Evolutionary conservation across 768 basidiomycete genomes (phyloP), one percentile per base, ranked within the genome.

Genomic region (Xanthoconium stramineum): DNA sequence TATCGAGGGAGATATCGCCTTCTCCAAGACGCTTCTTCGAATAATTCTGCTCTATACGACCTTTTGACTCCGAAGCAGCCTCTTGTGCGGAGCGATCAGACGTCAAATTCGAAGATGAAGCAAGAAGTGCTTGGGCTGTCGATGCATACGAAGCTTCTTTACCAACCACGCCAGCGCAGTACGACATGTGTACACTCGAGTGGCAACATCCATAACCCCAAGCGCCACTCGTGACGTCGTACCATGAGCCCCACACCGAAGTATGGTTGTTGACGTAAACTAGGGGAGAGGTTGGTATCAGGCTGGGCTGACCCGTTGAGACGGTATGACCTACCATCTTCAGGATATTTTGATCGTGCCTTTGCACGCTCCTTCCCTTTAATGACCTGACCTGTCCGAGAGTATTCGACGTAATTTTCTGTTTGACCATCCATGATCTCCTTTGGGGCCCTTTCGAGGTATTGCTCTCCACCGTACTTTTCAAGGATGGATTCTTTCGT

Each of bases 161-260:
- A 57, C 91, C 94, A 30, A 86, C 91, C 68, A 82, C 69, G 5
- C 95, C 95, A 52, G 94, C 85, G 69, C 95, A 98, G 69, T 98
- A 98, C 17, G 95, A 95, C 48, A 90, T 75, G 64, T 93, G 88
- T 30, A 93, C 76, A 44, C 67, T 78, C 11, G 94, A 94, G 67
- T 97, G 95, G 67, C 97, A 99, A 71, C 97, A 99, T 29, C 83
- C 88, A 71, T 88, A 99, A 37, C 97, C 97, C 97, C 97, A 99
- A 56, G 76, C 67, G 14, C 86, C 83, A 3, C 81, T 78, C 13
- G 82, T 75, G 15, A 76, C 58, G 61, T 91, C 85, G 69, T 91
- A 98, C 85, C 86, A 98, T 43, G 97, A 99, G 44, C 97, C 97
- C 97, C 97, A 99, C n/a, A 98, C 86, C 6, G 84, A 78, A 1